These are phyloP conservation scores for Rhipidocladum racemiflorum DNA, from an alignment of 176 grass and related monocot genomes.

Conservation along the genomic window DNA sequence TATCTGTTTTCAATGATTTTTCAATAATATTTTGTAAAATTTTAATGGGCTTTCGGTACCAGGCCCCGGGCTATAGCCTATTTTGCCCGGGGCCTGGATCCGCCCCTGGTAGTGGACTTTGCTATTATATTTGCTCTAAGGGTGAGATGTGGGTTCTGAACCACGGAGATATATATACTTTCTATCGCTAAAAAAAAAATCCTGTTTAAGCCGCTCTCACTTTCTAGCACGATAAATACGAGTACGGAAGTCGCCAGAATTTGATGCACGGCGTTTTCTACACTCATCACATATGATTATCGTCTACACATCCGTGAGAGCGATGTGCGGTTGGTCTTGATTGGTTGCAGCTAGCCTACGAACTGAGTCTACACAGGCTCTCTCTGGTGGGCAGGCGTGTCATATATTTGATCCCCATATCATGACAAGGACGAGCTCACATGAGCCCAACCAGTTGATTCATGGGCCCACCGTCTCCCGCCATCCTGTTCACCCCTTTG, in stretches of 20 bases:
- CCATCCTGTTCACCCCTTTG: not conserved
- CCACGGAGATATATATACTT: no score
- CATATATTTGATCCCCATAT: slow-evolving; percentile 32
- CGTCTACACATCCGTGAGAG: not conserved
- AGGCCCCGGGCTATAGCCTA: no score
- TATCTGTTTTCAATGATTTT: no score
- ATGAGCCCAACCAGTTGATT: slow-evolving; percentile 46
- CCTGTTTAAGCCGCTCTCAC: not conserved
- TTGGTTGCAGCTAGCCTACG: not conserved
- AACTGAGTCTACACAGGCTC: not conserved
- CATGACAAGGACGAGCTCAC: slow-evolving; percentile 50
- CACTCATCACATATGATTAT: not conserved
- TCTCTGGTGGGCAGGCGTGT: not conserved
- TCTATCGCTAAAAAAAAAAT: not conserved
- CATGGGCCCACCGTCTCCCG: slow-evolving; percentile 27
- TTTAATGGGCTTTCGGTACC: no score
- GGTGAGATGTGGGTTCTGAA: no score
- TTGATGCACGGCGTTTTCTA: not conserved
- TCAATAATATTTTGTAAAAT: no score
- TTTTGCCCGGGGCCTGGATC: no score
- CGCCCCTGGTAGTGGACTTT: no score
- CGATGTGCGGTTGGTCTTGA: not conserved
- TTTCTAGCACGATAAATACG: not conserved
- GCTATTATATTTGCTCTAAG: no score
- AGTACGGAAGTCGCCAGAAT: not conserved